A percentile compares a stretch with the other conserved stretches of the same genome.
These are phyloP conservation scores for Myotisia sp. DNA, from an alignment of 2,329 filamentous ascomycete genomes.

Conservation along the genomic window DNA sequence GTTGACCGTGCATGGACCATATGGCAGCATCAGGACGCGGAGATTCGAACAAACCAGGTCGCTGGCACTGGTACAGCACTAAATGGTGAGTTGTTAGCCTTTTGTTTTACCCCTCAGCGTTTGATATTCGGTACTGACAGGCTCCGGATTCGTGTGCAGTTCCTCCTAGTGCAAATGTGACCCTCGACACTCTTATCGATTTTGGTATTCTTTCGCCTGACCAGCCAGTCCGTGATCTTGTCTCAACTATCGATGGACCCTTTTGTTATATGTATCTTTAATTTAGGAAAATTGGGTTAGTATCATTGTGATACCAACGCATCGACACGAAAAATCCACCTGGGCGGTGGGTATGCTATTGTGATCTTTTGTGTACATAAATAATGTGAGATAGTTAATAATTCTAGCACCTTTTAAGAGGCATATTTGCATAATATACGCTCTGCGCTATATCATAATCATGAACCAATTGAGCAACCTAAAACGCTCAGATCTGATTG, in stretches of 20 bases:
- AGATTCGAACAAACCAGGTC: slow-evolving; percentile 4
- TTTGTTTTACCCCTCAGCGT: no score
- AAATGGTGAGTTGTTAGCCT: not conserved
- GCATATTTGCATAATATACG: no score
- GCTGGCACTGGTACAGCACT: slow-evolving; percentile 5
- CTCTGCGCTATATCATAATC: no score
- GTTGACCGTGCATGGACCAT: slow-evolving; percentile 15
- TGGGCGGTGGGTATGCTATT: no score
- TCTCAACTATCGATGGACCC: slow-evolving; percentile 13
- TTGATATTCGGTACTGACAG: not conserved
- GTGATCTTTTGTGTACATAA: no score
- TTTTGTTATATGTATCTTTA: slow-evolving; percentile 13
- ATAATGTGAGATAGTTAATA: no score
- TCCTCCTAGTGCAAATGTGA: slow-evolving; percentile 13
- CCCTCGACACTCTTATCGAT: slow-evolving; percentile 14
- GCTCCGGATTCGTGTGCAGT: not conserved
- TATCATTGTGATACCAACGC: no score
- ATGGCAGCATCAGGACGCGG: slow-evolving; percentile 14
- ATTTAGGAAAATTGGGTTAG: no score
- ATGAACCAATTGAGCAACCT: no score
- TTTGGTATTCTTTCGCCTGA: slow-evolving; percentile 6
- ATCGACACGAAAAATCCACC: no score
- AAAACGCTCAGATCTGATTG: no score
- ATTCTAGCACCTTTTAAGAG: no score
- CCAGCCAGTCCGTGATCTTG: slow-evolving; percentile 10